Evolutionary conservation across 805 yeast genomes (phyloP), one percentile per base, ranked within the genome.

Genomic region (Starmerella khaoyaiensis): DNA sequence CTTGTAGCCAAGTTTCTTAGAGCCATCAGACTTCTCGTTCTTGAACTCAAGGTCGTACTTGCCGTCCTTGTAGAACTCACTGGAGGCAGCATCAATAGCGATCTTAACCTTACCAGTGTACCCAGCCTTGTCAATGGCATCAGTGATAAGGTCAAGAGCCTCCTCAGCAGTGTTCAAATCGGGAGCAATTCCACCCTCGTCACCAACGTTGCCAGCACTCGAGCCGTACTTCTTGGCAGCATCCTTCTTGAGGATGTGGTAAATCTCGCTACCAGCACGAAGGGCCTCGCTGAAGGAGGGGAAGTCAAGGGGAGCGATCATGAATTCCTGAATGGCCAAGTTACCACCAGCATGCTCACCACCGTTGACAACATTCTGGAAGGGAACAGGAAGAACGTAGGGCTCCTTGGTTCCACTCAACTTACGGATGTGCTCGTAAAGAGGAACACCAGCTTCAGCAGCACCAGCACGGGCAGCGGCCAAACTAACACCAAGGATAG

Each of bases 171-270:
- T 74, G 53, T 79, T 73, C 54, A 90, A 77, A 67, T 84, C 82
- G 67, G 98, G 98, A 58, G 98, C 98, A 72, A 87, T 95, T 77
- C 98, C 98, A 79, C 98, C 98, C 75, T 87, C 98, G 68, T 87
- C 98, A 76, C 98, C 98, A 63, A 87, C 98, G 72, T 87, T 87
- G 70, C 95, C 97, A 59, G 98, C 98, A 48, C 93, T 78, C 61
- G 82, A 79, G 63, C 98, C 98, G 79, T 87, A 90, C 65, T 69
- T 72, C 77, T 82, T 78, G 76, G 82, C 81, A 65, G 97, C 79
- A 58, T 80, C 69, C 51, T 86, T 67, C 74, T 90, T 90, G 67
- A 87, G 76, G 69, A 73, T 71, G 77, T 87, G 97, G 90, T 87
- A 87, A 55, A 86, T 95, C 74, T 87, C 98, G 47, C 94, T 65